Evolutionary conservation across 2,329 filamentous ascomycete species (phyloP), one percentile per base, ranked within the genome.

Genomic region (Hymenoscyphus scutula): DNA sequence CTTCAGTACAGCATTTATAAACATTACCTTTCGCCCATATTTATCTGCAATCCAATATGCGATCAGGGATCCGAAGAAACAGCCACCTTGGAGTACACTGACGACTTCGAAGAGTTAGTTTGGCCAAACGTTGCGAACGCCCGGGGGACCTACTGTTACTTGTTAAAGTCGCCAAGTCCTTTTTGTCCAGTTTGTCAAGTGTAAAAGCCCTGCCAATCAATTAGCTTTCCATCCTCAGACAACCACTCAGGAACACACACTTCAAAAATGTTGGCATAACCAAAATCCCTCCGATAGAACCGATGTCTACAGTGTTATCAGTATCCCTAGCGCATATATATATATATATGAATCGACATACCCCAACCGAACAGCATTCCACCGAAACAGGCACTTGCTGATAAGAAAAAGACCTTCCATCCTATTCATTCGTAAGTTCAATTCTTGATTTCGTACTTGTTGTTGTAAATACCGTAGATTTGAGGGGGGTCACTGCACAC

Each of bases 201-300:
- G 73, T 71, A 32, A 79, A 75, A 17, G 71, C 65, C 2, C 77
- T 71, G 6, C 82, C 73, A 6, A 10, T 19, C 3, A 19, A 29
- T 79, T 75, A 69, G 83, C 84, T 68, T 68, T 80, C 78, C 2
- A 81, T 82, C 58, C 29, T 23, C 5, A 23, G 5, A 48, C 23
- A 1, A 13, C 8, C 2, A 48, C 19, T 8, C 25, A 17, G n/a
- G 54, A 27, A 67, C 77, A 55, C 77, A 55, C 75, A 85, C 78
- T 75, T 73, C 72, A 84, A 80, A 69, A 90, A 91, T 10, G 81
- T 80, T 23, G 81, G 76, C 70, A 93, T 82, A 2, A 89, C 91
- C 62, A 94, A 78, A 66, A 94, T 85, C 62, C 87, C 87, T 54
- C 88, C 89, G 81, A 90, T 92, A 10, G 91, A 88, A 72, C 89